Conservation (phyloP, 2,329 filamentous ascomycete species). For the Cercospora beticola region DNA sequence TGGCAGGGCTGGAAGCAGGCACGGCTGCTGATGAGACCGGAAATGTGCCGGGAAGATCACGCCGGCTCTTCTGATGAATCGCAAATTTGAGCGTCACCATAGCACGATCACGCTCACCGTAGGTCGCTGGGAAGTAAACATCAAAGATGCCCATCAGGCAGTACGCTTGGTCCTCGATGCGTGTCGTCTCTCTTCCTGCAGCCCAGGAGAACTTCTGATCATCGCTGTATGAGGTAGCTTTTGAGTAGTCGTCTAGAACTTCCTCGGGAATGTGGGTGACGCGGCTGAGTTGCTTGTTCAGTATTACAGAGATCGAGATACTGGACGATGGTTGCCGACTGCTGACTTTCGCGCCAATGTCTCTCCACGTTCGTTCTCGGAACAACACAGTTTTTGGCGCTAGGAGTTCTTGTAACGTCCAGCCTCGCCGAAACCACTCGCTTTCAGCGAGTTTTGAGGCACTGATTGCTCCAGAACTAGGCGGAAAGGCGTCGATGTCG, state of each 20-base stretch:
- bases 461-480: not conserved
- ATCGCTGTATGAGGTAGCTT: not conserved
- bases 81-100: not conserved
- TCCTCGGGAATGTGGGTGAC: not conserved
- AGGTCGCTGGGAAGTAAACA: not conserved
- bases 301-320: not conserved
- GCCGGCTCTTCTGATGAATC: not conserved
- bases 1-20: not conserved
- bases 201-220: not conserved
- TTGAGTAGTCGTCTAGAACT: not conserved
- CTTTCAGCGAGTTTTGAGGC: not conserved
- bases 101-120: not conserved
- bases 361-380: slow-evolving; percentile 3
- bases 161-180: not conserved
- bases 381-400: slow-evolving; percentile 18
- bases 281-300: not conserved
- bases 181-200: not conserved
- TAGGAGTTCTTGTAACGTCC: not conserved
- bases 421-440: slow-evolving; percentile 17
- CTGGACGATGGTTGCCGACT: not conserved
- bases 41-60: not conserved
- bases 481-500: not conserved
- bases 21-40: not conserved
- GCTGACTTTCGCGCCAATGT: not conserved
- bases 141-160: not conserved